A percentile compares a stretch with the other conserved stretches of the same genome.
These are phyloP conservation scores for Crithidia fasciculata DNA, from an alignment of 208 protist species.

Conservation along the genomic window DNA sequence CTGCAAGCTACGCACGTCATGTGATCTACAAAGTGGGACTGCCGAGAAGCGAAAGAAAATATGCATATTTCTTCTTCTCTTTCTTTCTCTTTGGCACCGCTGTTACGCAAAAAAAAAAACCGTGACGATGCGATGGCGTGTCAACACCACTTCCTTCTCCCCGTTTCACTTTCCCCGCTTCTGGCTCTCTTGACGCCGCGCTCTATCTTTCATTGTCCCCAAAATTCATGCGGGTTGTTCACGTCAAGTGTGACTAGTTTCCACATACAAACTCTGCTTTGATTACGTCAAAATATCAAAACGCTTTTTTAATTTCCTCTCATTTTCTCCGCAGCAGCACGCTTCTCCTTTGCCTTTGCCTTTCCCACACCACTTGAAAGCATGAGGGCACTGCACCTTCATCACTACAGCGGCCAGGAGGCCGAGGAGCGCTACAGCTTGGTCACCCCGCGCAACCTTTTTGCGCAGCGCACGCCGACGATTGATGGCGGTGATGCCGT, in stretches of 20 bases:
- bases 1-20: no score
- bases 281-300: background rate
- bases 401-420: constrained; percentile 57
- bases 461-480: constrained; percentile 61
- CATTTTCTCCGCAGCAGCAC: background rate
- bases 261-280: no score
- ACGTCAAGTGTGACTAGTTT: no score
- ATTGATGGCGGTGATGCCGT: constrained; percentile 58
- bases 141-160: no score
- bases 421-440: constrained; percentile 53
- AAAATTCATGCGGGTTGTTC: no score
- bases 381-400: constrained; percentile 48
- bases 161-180: no score
- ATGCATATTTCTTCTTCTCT: constrained; percentile 10
- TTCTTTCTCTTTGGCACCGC: background rate
- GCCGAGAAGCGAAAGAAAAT: no score
- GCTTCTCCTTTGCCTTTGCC: constrained; percentile 10
- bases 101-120: no score
- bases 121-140: no score
- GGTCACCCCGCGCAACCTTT: constrained; percentile 50
- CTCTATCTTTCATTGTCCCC: no score
- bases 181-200: no score
- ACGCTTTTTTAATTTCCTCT: constrained; percentile 14
- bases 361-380: constrained; percentile 17
- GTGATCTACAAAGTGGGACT: no score